These are phyloP conservation scores for Pyricularia pennisetigena DNA, from an alignment of 2,329 filamentous ascomycete genomes.

Conservation along the genomic window DNA sequence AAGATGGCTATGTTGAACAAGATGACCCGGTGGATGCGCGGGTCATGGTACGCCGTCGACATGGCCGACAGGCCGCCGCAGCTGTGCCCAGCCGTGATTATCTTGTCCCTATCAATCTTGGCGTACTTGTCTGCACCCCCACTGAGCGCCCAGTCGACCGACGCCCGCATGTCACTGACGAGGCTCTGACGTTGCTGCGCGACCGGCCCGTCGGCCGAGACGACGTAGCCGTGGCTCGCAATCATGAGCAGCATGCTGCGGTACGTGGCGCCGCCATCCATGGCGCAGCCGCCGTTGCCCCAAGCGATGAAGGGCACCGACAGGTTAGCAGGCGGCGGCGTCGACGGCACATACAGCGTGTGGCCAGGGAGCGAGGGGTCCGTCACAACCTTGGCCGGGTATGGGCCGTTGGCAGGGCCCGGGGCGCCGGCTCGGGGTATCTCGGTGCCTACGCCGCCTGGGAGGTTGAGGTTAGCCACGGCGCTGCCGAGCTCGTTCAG, in stretches of 20 bases:
- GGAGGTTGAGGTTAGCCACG: constrained; percentile 12
- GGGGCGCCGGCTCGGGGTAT: constrained; percentile 8
- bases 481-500: constrained; percentile 12
- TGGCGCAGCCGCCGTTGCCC: constrained; percentile 15
- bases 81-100: constrained; percentile 14
- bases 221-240: constrained; percentile 15
- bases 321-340: constrained; percentile 8
- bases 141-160: constrained; percentile 10
- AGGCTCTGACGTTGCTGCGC: constrained; percentile 10
- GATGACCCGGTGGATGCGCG: constrained; percentile 12
- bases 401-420: constrained; percentile 11
- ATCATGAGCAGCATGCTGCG: constrained; percentile 14
- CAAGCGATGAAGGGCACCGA: constrained; percentile 12
- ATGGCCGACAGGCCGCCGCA: constrained; percentile 13
- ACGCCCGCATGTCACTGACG: constrained; percentile 9
- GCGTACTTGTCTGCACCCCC: constrained; percentile 13
- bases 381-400: constrained; percentile 11
- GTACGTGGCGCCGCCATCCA: constrained; percentile 9
- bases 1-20: constrained; percentile 14
- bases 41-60: constrained; percentile 12
- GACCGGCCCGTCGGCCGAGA: constrained; percentile 11
- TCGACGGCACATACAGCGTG: constrained; percentile 13
- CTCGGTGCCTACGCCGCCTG: constrained; percentile 10
- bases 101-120: constrained; percentile 13
- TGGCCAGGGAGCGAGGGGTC: constrained; percentile 11